phyloP scores from a whole-genome alignment of 2,329 filamentous ascomycete genomes.

The Ophiostoma sp. region DNA sequence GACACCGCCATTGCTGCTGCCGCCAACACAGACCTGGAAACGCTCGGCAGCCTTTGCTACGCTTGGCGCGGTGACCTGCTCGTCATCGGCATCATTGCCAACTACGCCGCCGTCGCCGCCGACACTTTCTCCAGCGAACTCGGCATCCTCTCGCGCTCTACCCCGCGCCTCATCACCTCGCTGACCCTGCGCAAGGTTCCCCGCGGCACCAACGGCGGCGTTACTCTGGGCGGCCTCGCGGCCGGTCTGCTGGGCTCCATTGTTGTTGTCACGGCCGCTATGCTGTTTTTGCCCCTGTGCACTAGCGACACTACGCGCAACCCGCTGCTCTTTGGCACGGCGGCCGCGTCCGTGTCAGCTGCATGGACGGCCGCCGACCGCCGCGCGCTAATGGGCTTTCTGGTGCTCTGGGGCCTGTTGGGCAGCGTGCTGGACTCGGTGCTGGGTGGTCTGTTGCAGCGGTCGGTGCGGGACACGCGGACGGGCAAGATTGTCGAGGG shows the following conservation, averaged over 20 bases:
- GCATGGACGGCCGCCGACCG: slow-evolving; percentile 51
- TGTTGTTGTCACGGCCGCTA: slow-evolving; percentile 65
- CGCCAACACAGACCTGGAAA: slow-evolving; percentile 27
- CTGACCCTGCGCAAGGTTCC: slow-evolving; percentile 75
- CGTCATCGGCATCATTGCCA: slow-evolving; percentile 67
- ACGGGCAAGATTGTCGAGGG: slow-evolving; percentile 90
- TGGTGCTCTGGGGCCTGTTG: slow-evolving; percentile 71
- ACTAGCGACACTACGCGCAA: slow-evolving; percentile 33
- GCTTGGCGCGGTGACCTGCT: slow-evolving; percentile 63
- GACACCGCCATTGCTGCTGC: slow-evolving; percentile 15
- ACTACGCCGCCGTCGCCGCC: slow-evolving; percentile 88
- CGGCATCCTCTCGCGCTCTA: slow-evolving; percentile 76
- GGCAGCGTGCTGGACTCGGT: slow-evolving; percentile 87
- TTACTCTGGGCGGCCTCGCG: slow-evolving; percentile 71
- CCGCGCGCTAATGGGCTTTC: slow-evolving; percentile 50
- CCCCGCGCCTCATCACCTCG: slow-evolving; percentile 84
- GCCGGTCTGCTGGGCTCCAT: slow-evolving; percentile 75
- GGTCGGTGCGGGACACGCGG: slow-evolving; percentile 79
- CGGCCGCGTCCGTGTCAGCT: slow-evolving; percentile 34
- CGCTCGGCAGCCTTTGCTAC: slow-evolving; percentile 54
- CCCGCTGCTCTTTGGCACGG: slow-evolving; percentile 41
- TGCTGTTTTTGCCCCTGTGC: slow-evolving; percentile 71
- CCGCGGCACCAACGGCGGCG: slow-evolving; percentile 89
- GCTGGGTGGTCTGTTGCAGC: slow-evolving; percentile 80
- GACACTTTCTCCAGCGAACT: slow-evolving; percentile 96